These are phyloP conservation scores for Apiotrichum akiyoshidainum DNA, from an alignment of 1,284 basidiomycete species.

Conservation along the genomic window DNA sequence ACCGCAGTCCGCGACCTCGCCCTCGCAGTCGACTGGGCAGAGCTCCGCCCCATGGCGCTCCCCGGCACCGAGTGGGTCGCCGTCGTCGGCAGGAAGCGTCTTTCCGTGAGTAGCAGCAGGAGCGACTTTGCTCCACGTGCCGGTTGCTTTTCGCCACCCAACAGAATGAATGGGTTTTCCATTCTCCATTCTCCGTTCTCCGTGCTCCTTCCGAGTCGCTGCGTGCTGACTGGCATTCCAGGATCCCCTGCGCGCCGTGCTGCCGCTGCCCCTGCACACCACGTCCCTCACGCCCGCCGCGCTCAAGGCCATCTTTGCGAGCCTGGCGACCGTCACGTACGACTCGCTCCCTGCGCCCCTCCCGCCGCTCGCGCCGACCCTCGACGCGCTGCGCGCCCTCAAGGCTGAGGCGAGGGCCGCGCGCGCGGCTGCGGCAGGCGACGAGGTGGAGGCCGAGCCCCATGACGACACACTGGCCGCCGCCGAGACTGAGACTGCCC, in stretches of 20 bases:
- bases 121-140: background rate
- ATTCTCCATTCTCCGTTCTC: background rate
- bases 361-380: slow-evolving; percentile 27
- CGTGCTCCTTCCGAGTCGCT: no score
- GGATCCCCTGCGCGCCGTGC: slow-evolving; percentile 46
- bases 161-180: background rate
- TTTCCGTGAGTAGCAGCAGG: slow-evolving; percentile 33
- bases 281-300: slow-evolving; percentile 41
- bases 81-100: slow-evolving; percentile 44
- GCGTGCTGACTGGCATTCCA: slow-evolving; percentile 13
- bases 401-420: slow-evolving; percentile 5
- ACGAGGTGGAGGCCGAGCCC: slow-evolving; percentile 5
- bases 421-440: background rate
- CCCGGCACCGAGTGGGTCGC: slow-evolving; percentile 36
- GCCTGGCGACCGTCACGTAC: slow-evolving; percentile 22
- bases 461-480: slow-evolving; percentile 7
- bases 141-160: slow-evolving; percentile 1
- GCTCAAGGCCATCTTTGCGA: slow-evolving; percentile 38
- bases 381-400: slow-evolving; percentile 25
- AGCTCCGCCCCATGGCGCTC: slow-evolving; percentile 34
- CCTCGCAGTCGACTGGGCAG: slow-evolving; percentile 50
- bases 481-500: background rate
- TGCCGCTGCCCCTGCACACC: slow-evolving; percentile 47
- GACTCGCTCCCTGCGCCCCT: slow-evolving; percentile 28
- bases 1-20: slow-evolving; percentile 47